Evolutionary conservation across 306 rosid genomes (phyloP).

Genomic region (Quercus agrifolia): DNA sequence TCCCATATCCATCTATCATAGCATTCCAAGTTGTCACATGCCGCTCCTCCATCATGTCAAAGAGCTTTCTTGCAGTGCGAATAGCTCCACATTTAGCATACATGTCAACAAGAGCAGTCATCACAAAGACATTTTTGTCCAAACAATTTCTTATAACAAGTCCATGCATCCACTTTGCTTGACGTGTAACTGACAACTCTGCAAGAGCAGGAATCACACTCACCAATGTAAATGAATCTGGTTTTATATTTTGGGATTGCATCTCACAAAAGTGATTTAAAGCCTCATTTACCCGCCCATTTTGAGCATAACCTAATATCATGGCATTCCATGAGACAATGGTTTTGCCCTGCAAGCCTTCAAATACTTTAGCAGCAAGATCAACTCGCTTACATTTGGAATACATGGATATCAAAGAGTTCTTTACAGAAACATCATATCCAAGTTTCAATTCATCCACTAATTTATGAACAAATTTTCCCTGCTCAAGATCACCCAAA

Average conservation of each 20-base stretch:
- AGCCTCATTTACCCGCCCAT: constrained; percentile 62
- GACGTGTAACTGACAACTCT: constrained; percentile 73
- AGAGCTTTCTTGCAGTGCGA: constrained; percentile 64
- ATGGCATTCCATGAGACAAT: constrained; percentile 87
- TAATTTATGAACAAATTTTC: constrained; percentile 55
- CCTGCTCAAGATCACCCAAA: constrained; percentile 68
- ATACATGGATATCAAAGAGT: constrained; percentile 92
- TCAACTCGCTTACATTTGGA: constrained; percentile 80
- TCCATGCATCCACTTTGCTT: constrained; percentile 95
- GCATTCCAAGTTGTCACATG: constrained; percentile 90
- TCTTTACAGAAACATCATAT: constrained; percentile 60
- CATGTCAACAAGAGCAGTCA: constrained; percentile 83
- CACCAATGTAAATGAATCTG: constrained; percentile 84
- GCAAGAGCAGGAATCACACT: constrained; percentile 81
- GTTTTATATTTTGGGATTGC: constrained; percentile 55
- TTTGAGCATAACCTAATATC: constrained; percentile 87
- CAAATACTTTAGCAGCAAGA: constrained; percentile 60
- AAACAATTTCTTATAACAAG: constrained; percentile 60
- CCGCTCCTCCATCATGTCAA: constrained; percentile 69
- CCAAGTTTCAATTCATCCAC: constrained; percentile 45
- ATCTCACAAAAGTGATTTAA: constrained; percentile 57
- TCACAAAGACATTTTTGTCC: constrained; percentile 66
- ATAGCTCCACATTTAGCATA: constrained; percentile 80
- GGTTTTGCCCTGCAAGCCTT: constrained; percentile 51
- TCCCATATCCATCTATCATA: constrained; percentile 91